These are phyloP conservation scores for Fusarium pseudoanthophilum DNA, from an alignment of 2,329 filamentous ascomycete species.

Conservation along the genomic window DNA sequence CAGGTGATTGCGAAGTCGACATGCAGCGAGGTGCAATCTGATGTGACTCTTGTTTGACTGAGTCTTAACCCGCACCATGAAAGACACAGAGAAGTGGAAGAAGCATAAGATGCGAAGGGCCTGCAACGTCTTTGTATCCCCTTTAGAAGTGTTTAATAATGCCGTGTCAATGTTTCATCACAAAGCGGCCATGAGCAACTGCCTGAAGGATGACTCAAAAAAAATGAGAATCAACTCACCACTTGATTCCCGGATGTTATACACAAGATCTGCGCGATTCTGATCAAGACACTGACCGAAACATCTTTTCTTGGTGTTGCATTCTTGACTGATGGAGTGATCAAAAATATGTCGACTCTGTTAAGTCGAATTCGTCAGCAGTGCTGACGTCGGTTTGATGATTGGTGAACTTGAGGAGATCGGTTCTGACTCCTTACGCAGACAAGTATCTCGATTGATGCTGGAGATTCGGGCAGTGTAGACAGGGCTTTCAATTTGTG, in stretches of 20 bases:
- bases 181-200: background rate
- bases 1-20: background rate
- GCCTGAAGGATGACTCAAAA: background rate
- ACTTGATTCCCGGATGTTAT: no score
- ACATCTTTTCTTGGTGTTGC: background rate
- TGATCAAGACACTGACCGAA: background rate
- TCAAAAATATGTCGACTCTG: background rate
- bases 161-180: background rate
- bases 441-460: background rate
- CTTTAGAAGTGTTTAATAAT: background rate
- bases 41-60: background rate
- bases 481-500: background rate
- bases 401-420: no score
- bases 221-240: no score
- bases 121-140: background rate
- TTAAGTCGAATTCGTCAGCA: background rate
- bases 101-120: background rate
- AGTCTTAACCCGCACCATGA: background rate
- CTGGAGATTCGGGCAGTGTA: background rate
- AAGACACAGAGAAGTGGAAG: background rate
- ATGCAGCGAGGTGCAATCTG: conserved; percentile 1
- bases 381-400: background rate
- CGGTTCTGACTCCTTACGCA: background rate
- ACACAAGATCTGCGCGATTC: background rate
- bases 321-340: no score